Evolutionary conservation across 768 basidiomycete genomes (phyloP).

Genomic region (Termitomyces sp.): DNA sequence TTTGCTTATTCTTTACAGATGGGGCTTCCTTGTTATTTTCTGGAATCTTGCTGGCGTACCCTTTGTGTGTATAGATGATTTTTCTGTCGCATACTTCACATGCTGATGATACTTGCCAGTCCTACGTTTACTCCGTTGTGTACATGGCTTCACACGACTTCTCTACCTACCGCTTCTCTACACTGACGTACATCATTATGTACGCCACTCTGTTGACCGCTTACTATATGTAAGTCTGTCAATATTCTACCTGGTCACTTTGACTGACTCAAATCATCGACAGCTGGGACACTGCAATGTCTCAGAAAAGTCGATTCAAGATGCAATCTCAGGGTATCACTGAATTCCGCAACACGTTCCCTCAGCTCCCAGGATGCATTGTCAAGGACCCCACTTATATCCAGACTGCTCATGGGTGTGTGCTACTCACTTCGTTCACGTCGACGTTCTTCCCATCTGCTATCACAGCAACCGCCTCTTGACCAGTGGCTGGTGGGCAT

Average conservation of each 20-base stretch:
- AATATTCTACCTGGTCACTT: background rate
- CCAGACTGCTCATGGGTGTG: slow-evolving; percentile 89
- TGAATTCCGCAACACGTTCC: slow-evolving; percentile 87
- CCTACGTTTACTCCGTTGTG: slow-evolving; percentile 95
- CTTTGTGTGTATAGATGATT: slow-evolving; percentile 52
- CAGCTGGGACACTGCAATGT: slow-evolving; percentile 93
- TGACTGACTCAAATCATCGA: background rate
- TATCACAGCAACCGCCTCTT: slow-evolving; percentile 79
- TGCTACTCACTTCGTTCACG: background rate
- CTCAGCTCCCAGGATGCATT: slow-evolving; percentile 81
- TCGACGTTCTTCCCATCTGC: background rate
- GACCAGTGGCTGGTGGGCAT: slow-evolving; percentile 92
- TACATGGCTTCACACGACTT: slow-evolving; percentile 98
- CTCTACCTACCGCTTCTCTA: slow-evolving; percentile 82
- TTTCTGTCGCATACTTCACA: background rate
- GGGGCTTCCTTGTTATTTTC: slow-evolving; percentile 98
- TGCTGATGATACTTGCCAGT: slow-evolving; percentile 38
- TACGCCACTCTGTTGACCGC: slow-evolving; percentile 76
- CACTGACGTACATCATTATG: slow-evolving; percentile 65
- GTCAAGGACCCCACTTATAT: slow-evolving; percentile 88
- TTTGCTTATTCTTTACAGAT: slow-evolving; percentile 33
- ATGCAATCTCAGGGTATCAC: slow-evolving; percentile 93
- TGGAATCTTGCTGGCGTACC: slow-evolving; percentile 96
- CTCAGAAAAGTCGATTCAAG: slow-evolving; percentile 96
- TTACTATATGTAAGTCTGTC: slow-evolving; percentile 71